Base-by-base conservation (phyloP, 352 stramenopile genomes). In the Phytophthora rubi region DNA sequence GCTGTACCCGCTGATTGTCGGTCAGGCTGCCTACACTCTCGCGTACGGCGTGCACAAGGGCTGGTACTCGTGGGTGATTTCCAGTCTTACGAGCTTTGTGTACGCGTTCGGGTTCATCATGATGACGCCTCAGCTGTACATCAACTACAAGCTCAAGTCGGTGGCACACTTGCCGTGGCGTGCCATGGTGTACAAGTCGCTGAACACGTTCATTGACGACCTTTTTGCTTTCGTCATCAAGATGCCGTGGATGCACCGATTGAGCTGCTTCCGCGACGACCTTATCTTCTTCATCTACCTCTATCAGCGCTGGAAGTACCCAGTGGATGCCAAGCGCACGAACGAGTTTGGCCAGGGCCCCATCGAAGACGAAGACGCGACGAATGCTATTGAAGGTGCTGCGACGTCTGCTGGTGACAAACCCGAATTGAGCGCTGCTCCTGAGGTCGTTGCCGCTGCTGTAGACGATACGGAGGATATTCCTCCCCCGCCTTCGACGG, bases 211-310 rank as follows among this genome's bases (percentile, higher is more conserved):
- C 75, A 95, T 98, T 39, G 93, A 98, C 63, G 93, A 98, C 64
- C 67, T 96, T 23, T 98, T 98, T 68, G 93, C 93, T 0, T 98
- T 94, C 58, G 80, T 98, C 18, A 96, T 98, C 66, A 85, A 93
- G 35, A 98, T 97, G 91, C 93, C 93, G 62, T 99, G 92, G 68
- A 99, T 99, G 96, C 97, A 99, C 68, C 86, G 98, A 53, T 86
- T 99, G 52, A 95, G 90, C 59, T 99, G 97, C 75, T 99, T 99
- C 78, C 90, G 98, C 53, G 98, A 99, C 76, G 98, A 99, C 79
- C 86, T 99, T 65, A 98, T 99, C 45, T 99, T 99, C 71, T 98
- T 99, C 76, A 97, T 99, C 61, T 99, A 99, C 82, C 78, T 99
- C 8, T 99, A 99, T 79, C 98, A 99, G 85, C 85, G 97, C 44